Evolutionary conservation across 1,284 basidiomycete species (phyloP), one percentile per base, ranked within the genome.

Genomic region (Pseudozyma sp.): DNA sequence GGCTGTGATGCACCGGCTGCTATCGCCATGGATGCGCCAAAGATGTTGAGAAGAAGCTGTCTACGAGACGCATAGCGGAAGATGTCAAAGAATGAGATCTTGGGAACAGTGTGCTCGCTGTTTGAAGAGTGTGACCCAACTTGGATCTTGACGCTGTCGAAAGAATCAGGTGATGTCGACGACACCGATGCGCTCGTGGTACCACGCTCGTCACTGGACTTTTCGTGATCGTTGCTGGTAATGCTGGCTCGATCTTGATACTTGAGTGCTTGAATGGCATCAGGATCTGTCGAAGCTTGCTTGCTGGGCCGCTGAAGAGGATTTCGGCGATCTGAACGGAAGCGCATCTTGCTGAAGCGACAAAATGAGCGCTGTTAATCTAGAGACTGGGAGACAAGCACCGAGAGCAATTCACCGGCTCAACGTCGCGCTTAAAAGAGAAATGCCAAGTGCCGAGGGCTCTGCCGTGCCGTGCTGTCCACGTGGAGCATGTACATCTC

Each of bases 1-100:
- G 54, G 54, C 54, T 55, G 54, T 7, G 54, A 30, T 33, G 39
- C 54, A 47, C 54, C 54, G 10, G 54, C 43, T 33, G 35, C 54
- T 5, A 35, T 24, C 7, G 54, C 54, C 44, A 47, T 47, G 7
- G 8, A 29, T 7, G 44, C 5, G n/a, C 54, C 52, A 7, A 54
- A 33, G 7, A 54, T 39, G 43, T 54, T 54, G n/a, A 54, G 39
- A 6, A 54, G 39, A 16, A 54, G 24, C 40, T 54, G 52, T 14
- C 52, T 39, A 24, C 16, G 31, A 16, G 14, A 19, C 5, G 40
- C 52, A 17, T 43, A 54, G 24, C 40, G 40, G 33, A 54, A 54
- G 13, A 54, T 54, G 17, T 34, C 8, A 6, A 30, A 43, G 24
- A 43, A 54, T 6, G 52, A 54, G 39, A 31, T 30, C 37, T 51